Evolutionary conservation across 1,284 basidiomycete genomes (phyloP).

Genomic region (Ganoderma boninense): DNA sequence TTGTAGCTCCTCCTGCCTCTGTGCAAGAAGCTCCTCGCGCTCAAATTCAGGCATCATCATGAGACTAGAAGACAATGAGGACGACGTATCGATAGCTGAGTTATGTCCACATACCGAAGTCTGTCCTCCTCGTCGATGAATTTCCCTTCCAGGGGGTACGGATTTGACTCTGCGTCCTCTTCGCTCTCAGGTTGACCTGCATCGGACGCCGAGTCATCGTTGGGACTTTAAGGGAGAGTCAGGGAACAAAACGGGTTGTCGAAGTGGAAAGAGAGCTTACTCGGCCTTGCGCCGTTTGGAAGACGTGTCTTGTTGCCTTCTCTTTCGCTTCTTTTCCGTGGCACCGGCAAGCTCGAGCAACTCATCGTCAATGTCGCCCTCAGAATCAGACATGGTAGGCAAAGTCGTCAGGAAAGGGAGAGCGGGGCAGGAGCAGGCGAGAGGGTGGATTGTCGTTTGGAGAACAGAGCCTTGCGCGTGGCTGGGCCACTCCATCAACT

Average conservation of each 20-base stretch:
- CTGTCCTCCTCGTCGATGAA: constrained; percentile 88
- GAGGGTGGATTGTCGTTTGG: constrained; percentile 13
- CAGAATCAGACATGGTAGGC: constrained; percentile 72
- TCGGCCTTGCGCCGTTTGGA: constrained; percentile 59
- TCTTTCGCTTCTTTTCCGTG: constrained; percentile 60
- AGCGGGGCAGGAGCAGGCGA: neutral
- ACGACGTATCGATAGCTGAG: neutral
- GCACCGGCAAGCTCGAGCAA: constrained; percentile 73
- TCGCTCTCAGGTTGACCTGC: constrained; percentile 68
- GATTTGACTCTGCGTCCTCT: constrained; percentile 63
- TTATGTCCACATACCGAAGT: constrained; percentile 59
- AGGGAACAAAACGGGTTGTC: constrained; percentile 13
- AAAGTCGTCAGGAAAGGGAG: neutral
- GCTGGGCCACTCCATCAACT: constrained; percentile 2
- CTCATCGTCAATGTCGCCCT: constrained; percentile 73
- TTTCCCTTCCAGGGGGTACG: constrained; percentile 91
- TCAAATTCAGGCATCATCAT: constrained; percentile 87
- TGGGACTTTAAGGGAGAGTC: constrained; percentile 22
- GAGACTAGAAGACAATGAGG: constrained; percentile 59
- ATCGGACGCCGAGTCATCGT: constrained; percentile 47
- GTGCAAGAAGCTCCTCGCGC: constrained; percentile 85
- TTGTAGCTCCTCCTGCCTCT: constrained; percentile 84
- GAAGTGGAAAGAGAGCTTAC: constrained; percentile 43
- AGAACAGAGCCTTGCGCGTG: neutral
- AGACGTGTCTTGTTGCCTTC: constrained; percentile 39